Evolutionary conservation across 257 asterid species (phyloP).

Genomic region (Solanum bukasovii): DNA sequence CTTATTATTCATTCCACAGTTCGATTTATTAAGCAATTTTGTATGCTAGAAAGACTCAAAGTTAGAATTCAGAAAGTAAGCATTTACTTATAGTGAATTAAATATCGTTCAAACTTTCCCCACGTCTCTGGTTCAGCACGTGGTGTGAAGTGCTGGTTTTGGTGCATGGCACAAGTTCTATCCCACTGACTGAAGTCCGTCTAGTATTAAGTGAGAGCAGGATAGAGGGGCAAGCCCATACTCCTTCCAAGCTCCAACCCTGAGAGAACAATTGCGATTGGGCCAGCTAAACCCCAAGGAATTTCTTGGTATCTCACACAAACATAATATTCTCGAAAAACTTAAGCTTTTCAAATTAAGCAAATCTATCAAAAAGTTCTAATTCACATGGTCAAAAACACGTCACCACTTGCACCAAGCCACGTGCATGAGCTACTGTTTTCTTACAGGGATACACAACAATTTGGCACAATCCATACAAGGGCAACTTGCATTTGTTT

Average conservation of each 20-base stretch:
- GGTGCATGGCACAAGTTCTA: neutral
- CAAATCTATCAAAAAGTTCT: neutral
- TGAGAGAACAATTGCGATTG: neutral
- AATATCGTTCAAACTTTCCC: neutral
- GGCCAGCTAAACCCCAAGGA: neutral
- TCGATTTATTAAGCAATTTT: neutral
- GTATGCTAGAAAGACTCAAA: neutral
- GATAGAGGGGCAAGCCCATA: neutral
- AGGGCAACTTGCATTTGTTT: neutral
- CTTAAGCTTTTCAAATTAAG: neutral
- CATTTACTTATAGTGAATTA: neutral
- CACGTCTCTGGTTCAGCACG: neutral
- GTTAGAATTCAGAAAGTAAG: neutral
- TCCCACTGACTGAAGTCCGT: neutral
- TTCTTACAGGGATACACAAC: neutral
- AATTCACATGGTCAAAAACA: neutral
- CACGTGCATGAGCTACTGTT: neutral
- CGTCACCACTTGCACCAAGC: neutral
- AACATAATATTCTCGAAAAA: neutral
- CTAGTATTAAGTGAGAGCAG: neutral
- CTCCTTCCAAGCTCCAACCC: neutral
- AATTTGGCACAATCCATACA: neutral
- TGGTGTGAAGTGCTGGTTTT: neutral
- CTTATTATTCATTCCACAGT: neutral
- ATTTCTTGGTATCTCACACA: neutral